phyloP scores from a whole-genome alignment of 2,329 filamentous ascomycete species.

The Decorospora gaudefroyi region DNA sequence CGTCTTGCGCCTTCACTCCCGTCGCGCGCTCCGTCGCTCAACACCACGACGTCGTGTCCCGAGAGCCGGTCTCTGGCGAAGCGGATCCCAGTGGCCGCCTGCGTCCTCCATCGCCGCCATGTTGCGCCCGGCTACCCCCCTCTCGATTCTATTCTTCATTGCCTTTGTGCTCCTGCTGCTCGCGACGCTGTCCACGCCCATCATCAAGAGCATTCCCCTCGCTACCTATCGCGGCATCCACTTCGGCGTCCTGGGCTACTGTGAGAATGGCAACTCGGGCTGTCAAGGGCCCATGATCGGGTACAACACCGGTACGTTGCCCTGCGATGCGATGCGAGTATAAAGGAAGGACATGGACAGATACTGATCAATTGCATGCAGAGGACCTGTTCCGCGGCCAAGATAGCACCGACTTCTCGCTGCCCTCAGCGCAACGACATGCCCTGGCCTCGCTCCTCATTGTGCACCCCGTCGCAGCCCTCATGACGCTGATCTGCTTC shows the following conservation, averaged over 20 bases:
- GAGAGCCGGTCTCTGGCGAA: conserved; percentile 40
- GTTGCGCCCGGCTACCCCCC: conserved; percentile 88
- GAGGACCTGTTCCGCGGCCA: conserved; percentile 55
- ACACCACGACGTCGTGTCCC: conserved; percentile 26
- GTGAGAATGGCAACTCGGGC: conserved; percentile 55
- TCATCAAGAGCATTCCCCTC: conserved; percentile 83
- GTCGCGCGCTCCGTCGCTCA: conserved; percentile 13
- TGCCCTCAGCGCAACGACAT: conserved; percentile 67
- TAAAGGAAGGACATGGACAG: too few species aligned
- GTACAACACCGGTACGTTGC: conserved; percentile 75
- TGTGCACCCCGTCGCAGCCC: conserved; percentile 86
- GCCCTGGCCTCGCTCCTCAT: conserved; percentile 87
- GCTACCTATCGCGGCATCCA: conserved; percentile 74
- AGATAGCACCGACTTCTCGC: conserved; percentile 59
- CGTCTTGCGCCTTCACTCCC: conserved; percentile 9
- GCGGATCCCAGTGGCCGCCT: conserved; percentile 31
- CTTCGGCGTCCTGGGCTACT: conserved; percentile 94
- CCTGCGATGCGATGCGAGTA: background rate
- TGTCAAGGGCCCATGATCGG: conserved; percentile 81
- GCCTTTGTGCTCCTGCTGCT: conserved; percentile 86
- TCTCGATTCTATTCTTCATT: conserved; percentile 80
- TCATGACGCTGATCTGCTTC: conserved; percentile 84
- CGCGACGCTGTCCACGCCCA: conserved; percentile 86
- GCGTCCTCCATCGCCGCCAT: conserved; percentile 58
- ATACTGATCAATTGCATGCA: conserved; percentile 34